phyloP scores from a whole-genome alignment of 805 yeast genomes.

The Schwanniomyces polymorphus region DNA sequence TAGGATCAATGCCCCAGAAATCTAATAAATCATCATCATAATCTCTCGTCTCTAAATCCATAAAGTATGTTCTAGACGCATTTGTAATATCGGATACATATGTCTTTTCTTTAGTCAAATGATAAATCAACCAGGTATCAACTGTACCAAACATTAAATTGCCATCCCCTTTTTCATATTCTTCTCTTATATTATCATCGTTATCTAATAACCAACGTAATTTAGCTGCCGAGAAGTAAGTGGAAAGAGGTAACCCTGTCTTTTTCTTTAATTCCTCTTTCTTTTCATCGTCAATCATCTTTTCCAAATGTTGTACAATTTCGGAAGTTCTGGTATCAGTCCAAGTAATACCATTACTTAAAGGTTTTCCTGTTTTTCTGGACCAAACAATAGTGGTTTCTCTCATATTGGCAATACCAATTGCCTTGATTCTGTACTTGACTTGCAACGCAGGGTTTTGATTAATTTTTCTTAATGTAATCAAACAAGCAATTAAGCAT shows the following conservation, averaged over 20 bases:
- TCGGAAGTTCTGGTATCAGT: conserved; percentile 86
- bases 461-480: conserved; percentile 57
- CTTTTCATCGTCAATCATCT: conserved; percentile 51
- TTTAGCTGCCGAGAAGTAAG: conserved; percentile 90
- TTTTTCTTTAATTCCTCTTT: conserved; percentile 59
- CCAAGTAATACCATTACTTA: conserved; percentile 92
- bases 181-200: conserved; percentile 60
- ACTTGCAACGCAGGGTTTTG: conserved; percentile 47
- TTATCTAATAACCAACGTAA: conserved; percentile 87
- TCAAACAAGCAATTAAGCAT: conserved; percentile 69
- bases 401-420: conserved; percentile 95
- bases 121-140: conserved; percentile 90
- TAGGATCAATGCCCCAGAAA: conserved; percentile 77
- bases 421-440: conserved; percentile 63
- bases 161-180: conserved; percentile 70
- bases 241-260: conserved; percentile 85
- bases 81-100: conserved; percentile 87
- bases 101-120: conserved; percentile 67
- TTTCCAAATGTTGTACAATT: conserved; percentile 62
- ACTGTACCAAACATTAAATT: conserved; percentile 89
- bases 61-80: conserved; percentile 87
- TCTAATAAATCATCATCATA: conserved; percentile 76
- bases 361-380: conserved; percentile 75
- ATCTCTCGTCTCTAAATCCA: conserved; percentile 73
- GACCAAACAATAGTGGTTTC: conserved; percentile 93